Evolutionary conservation across 495 filamentous ascomycete species (phyloP), one percentile per base, ranked within the genome.

Genomic region (Lasiosphaeria miniovina): DNA sequence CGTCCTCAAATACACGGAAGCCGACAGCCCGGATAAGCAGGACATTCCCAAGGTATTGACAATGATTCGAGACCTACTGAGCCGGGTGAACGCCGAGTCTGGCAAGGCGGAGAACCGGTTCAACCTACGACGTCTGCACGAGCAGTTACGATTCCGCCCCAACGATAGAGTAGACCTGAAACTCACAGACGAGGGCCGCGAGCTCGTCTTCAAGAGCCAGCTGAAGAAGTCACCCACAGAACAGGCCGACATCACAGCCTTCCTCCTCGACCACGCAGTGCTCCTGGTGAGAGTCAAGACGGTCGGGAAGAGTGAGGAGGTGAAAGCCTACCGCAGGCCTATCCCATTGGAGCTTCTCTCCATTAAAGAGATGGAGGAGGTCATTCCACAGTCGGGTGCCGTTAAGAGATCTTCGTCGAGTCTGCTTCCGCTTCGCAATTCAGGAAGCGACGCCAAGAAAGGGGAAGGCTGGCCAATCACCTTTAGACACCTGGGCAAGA

Each of bases 81-180:
- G 84, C 17, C 84, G 88, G 61, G 95, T 99, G 66, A 99, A 99
- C 71, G 80, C 86, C 10, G 95, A 97, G 72, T 95, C 91, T 65
- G 95, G 95, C 63, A 96, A 94, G 74, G 91, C 94, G 3, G 95
- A 99, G 75, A 99, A 99, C 67, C 89, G 93, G 54, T 98, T 96
- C 78, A 98, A 98, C 72, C 78, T 99, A 43, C 89, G 92, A 70
- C 88, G 90, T 64, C 80, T 99, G 14, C 93, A 96, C 68, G 82
- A 90, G 53, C 88, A 96, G 59, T 82, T 99, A 59, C 90, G 91
- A 62, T 98, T 94, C 79, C 79, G 84, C 35, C 88, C 88, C 6
- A 89, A 88, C 36, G 93, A 96, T 67, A 90, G 88, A 69, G 90
- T 97, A 41, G 95, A 99, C 66, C 74, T 98, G 58, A 98, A 96